Percentiles rank a stretch among this genome's conserved stretches.
Conservation (phyloP, 2,329 filamentous ascomycete genomes). For the Penicillium brasilianum region DNA sequence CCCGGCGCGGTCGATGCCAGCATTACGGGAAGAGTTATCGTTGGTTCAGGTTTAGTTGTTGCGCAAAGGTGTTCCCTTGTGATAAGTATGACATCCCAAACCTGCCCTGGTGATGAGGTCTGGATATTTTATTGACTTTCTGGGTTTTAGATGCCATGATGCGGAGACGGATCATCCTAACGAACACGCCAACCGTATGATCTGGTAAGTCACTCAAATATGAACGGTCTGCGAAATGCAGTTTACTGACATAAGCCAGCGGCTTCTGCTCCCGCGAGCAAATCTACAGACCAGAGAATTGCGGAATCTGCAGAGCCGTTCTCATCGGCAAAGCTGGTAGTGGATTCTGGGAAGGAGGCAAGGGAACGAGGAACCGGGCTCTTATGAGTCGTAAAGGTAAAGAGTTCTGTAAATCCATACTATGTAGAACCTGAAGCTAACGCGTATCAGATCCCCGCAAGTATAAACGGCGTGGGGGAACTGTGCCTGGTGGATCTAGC, state of each 20-base stretch:
- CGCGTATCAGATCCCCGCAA: constrained; percentile 66
- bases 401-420: no score
- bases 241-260: constrained; percentile 30
- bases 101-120: background rate
- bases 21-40: constrained; percentile 62
- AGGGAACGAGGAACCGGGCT: constrained; percentile 73
- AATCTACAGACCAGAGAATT: constrained; percentile 76
- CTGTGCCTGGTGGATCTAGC: constrained; percentile 35
- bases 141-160: constrained; percentile 69
- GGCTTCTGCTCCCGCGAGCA: constrained; percentile 81
- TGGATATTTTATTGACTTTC: constrained; percentile 7
- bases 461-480: constrained; percentile 64
- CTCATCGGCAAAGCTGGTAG: constrained; percentile 69
- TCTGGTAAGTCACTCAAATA: constrained; percentile 58
- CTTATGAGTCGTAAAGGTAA: constrained; percentile 75
- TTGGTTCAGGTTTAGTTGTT: constrained; percentile 65
- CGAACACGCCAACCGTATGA: constrained; percentile 84
- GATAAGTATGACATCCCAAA: constrained; percentile 52
- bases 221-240: background rate
- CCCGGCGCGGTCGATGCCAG: constrained; percentile 57
- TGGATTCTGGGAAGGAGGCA: constrained; percentile 88
- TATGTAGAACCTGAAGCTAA: constrained; percentile 21
- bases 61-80: constrained; percentile 61
- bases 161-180: constrained; percentile 70
- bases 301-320: constrained; percentile 71